A percentile compares a stretch with the other conserved stretches of the same genome.
These are phyloP conservation scores for Penicillium paradoxum DNA, from an alignment of 495 filamentous ascomycete genomes.

Conservation along the genomic window DNA sequence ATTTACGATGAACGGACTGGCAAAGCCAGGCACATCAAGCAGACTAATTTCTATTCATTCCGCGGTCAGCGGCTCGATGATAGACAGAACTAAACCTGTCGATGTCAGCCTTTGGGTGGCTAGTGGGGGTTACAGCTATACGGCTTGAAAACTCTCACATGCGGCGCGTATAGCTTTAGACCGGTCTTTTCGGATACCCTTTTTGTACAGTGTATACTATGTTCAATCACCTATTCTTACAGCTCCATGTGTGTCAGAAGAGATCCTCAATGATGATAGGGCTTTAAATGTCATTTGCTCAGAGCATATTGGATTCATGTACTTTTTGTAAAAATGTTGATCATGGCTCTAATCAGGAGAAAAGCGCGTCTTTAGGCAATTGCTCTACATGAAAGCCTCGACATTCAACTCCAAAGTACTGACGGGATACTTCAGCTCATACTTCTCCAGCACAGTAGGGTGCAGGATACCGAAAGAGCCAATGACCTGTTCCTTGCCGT, in stretches of 20 bases:
- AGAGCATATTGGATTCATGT: not conserved
- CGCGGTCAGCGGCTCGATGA: slow-evolving; percentile 24
- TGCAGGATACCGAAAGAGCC: slow-evolving; percentile 92
- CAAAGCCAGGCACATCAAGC: slow-evolving; percentile 62
- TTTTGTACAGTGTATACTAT: not conserved
- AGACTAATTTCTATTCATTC: slow-evolving; percentile 56
- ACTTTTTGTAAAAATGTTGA: not conserved
- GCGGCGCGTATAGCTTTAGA: not conserved
- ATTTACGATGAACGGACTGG: slow-evolving; percentile 70
- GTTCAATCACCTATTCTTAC: not conserved
- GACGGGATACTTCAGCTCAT: slow-evolving; percentile 88
- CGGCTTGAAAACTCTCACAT: not conserved
- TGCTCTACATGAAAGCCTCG: slow-evolving; percentile 76
- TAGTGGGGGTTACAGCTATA: too few species aligned
- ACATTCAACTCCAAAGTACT: slow-evolving; percentile 95
- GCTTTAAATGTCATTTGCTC: not conserved
- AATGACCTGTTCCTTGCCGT: slow-evolving; percentile 64
- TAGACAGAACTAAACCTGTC: not conserved
- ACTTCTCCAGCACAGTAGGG: slow-evolving; percentile 87
- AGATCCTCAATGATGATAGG: not conserved
- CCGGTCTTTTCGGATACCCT: not conserved
- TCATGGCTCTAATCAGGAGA: not conserved
- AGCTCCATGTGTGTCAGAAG: not conserved
- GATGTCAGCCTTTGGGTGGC: not conserved
- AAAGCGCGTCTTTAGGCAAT: not conserved